Percentiles rank a stretch among this genome's conserved stretches.
phyloP scores from a whole-genome alignment of 2,329 filamentous ascomycete genomes.

The Colletotrichum lentis region DNA sequence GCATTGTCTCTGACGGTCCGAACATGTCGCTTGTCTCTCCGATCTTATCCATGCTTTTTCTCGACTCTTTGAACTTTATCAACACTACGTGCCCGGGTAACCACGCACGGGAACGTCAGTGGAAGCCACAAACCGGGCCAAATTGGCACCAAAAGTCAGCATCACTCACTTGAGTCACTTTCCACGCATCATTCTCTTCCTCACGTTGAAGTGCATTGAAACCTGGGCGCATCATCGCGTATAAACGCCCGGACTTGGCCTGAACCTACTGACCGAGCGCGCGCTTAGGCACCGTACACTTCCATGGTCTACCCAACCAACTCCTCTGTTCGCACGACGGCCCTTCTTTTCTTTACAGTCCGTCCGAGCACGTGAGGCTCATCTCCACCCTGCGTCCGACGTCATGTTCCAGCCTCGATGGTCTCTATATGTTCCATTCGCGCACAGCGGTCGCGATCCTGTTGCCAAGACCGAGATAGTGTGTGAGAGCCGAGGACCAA shows the following conservation, averaged over 20 bases:
- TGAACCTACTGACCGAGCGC: conserved; percentile 5
- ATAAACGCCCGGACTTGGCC: conserved; percentile 20
- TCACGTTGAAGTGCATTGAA: not conserved
- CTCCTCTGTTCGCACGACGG: not conserved
- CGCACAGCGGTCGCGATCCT: not conserved
- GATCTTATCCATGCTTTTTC: not conserved
- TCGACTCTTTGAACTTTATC: not conserved
- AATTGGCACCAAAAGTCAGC: not conserved
- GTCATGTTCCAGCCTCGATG: conserved; percentile 10
- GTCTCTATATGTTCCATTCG: not conserved
- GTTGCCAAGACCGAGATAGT: conserved; percentile 6
- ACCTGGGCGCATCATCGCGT: not conserved
- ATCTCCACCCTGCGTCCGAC: conserved; percentile 9
- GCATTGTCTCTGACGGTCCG: conserved; percentile 24
- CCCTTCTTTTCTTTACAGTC: not conserved
- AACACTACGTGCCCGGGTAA: not conserved
- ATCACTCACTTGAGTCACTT: not conserved
- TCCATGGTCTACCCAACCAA: not conserved
- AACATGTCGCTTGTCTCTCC: conserved; percentile 16
- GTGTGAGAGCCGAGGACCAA: conserved; percentile 11
- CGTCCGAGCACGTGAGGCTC: conserved; percentile 15
- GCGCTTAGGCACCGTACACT: conserved; percentile 16
- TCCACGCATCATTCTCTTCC: not conserved
- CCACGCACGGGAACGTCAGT: not conserved
- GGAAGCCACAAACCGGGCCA: no score